Conservation (phyloP, 257 asterid genomes). For the Leptodermis oblonga region DNA sequence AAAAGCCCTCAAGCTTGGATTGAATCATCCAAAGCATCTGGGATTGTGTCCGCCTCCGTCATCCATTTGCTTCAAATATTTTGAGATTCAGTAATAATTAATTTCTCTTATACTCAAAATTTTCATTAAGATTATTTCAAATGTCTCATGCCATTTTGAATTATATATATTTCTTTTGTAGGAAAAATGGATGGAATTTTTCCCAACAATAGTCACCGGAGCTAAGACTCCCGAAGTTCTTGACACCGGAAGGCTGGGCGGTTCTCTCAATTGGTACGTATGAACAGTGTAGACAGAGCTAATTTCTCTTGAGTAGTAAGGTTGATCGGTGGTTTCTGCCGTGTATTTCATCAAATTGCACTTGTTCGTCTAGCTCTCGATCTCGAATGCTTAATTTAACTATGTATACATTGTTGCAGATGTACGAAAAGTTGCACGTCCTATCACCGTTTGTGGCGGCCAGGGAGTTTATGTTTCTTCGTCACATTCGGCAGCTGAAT, state of each 20-base stretch:
- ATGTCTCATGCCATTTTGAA: background rate
- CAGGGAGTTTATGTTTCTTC: slow-evolving; percentile 57
- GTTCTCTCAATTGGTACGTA: slow-evolving; percentile 57
- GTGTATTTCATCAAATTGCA: too few species aligned
- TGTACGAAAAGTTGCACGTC: slow-evolving; percentile 58
- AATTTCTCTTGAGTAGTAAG: too few species aligned
- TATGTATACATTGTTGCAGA: slow-evolving; percentile 49
- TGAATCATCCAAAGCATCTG: slow-evolving; percentile 68
- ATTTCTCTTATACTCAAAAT: background rate
- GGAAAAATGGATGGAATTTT: slow-evolving; percentile 60
- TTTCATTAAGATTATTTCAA: too few species aligned
- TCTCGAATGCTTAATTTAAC: too few species aligned
- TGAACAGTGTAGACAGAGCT: too few species aligned
- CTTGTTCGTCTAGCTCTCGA: too few species aligned
- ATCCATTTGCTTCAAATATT: slow-evolving; percentile 47
- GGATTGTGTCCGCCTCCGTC: slow-evolving; percentile 49
- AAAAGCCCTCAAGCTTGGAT: slow-evolving; percentile 38
- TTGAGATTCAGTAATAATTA: slow-evolving; percentile 40
- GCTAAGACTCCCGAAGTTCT: slow-evolving; percentile 45
- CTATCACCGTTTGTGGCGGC: slow-evolving; percentile 74
- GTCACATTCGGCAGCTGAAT: slow-evolving; percentile 48
- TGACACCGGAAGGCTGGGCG: slow-evolving; percentile 43
- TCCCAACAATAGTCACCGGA: slow-evolving; percentile 51
- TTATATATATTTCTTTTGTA: slow-evolving; percentile 25
- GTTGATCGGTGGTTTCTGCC: too few species aligned